Base-by-base conservation (phyloP, 805 yeast species). In the Cyberlindnera galapagoensis region DNA sequence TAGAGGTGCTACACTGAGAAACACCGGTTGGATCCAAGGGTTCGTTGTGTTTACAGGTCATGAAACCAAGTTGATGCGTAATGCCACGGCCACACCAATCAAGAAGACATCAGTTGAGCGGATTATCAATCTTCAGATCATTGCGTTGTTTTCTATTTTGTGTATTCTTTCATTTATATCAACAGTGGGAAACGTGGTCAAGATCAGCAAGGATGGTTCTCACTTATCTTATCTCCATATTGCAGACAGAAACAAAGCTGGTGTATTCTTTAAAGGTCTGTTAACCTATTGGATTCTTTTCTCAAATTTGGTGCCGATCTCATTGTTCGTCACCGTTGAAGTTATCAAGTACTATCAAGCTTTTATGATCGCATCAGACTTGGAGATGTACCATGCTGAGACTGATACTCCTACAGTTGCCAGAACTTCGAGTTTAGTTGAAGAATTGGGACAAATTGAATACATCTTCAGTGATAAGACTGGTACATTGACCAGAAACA, bases 71-170 rank as follows among this genome's bases (percentile, higher is more conserved):
- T 67, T 92, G 44, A 90, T 92, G 97, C 76, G 98, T 54, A 92
- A 92, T 62, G 98, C 99, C 13, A 88, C 97, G 3, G 97, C 98
- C 2, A 80, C 99, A 3, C 99, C 99, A 9, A 94, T 92, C 50
- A 92, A 92, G 56, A 73, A 94, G 49, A 92, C 99, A 1, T 95
- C 95, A 17, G 97, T 94, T 10, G 99, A 92, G 63, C 75, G 94
- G 56, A 82, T 88, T 60, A 90, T 92, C 47, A 94, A 92, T 54
- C 59, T 84, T 47, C 99, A 92, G 57, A 90, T 92, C 49, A 62
- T 92, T 37, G 95, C 90, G 2, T 63, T 92, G 40, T 92, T 92
- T 55, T 75, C 80, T 18, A 77, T 92, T 35, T 69, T 92, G 43
- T 74, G 90, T 15, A 65, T 74, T 5, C 66, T 92, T 35, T 62